Evolutionary conservation across 768 basidiomycete species (phyloP).

Genomic region (Hygrocybe coccinea): DNA sequence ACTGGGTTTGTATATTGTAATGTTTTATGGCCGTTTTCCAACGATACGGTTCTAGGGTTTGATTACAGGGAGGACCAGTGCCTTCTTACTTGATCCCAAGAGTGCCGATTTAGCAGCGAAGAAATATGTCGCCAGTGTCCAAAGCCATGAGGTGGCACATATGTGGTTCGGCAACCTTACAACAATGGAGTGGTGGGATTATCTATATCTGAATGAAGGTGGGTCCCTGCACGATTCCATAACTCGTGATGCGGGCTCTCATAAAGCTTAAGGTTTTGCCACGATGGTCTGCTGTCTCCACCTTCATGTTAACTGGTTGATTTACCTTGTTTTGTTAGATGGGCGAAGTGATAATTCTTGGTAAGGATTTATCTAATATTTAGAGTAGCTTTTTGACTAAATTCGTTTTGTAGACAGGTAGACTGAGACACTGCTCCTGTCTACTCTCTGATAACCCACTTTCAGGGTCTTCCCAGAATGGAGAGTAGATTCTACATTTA

Average conservation of each 20-base stretch:
- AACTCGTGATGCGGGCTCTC: background rate
- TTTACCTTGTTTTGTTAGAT: conserved; percentile 40
- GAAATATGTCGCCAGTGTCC: conserved; percentile 71
- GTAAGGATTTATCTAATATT: conserved; percentile 37
- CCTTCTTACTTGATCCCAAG: conserved; percentile 75
- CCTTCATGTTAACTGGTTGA: background rate
- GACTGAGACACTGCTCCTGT: conserved; percentile 16
- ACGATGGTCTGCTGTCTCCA: conserved; percentile 52
- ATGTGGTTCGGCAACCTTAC: conserved; percentile 93
- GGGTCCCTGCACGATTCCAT: conserved; percentile 8
- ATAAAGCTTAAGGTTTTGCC: conserved; percentile 60
- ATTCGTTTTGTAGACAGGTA: conserved; percentile 46
- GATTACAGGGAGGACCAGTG: conserved; percentile 83
- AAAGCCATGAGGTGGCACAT: conserved; percentile 84
- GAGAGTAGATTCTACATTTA: conserved; percentile 78
- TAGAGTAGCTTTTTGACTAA: background rate
- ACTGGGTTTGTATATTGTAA: conserved; percentile 49
- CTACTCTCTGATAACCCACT: background rate
- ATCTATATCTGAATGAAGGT: conserved; percentile 79
- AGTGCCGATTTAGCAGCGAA: conserved; percentile 66
- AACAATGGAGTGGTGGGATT: conserved; percentile 92
- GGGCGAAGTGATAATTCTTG: conserved; percentile 83
- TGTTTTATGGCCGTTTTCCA: conserved; percentile 20
- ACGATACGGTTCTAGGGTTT: conserved; percentile 28
- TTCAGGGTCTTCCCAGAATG: conserved; percentile 76